Base-by-base conservation (phyloP, 306 rosid species). In the Rosa multiflora region DNA sequence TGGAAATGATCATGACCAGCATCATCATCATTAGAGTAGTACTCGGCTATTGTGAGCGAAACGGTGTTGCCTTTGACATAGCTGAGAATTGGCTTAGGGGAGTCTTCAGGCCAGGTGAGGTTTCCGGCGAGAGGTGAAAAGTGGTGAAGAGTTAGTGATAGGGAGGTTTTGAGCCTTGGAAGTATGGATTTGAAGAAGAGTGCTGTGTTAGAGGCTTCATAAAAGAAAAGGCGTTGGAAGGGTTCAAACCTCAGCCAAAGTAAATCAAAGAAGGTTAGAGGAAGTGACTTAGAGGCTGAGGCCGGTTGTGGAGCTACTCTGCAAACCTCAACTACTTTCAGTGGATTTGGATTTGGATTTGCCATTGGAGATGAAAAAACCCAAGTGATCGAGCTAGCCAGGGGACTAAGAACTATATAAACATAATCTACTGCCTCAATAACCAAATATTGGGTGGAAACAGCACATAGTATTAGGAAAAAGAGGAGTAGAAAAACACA, bases 111-210 rank as follows among this genome's bases (percentile, higher is more conserved):
- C 93, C 93, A 89, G 6, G 70, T 20, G n/a, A 87, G 75, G 2
- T 70, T 85, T 1, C 87, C 87, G 6, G 86, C 86, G 0, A 89
- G 88, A 29, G 88, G 87, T 40, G 78, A 68, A 63, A 83, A 89
- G 77, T 84, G 78, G 10, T 78, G 78, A 78, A 89, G 93, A 39
- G 91, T 67, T 21, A 78, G 87, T 14, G 93, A 87, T 55, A 87
- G 89, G 0, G 89, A 83, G 23, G 79, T 37, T 56, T 82, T 85
- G 75, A 89, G 89, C 47, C 47, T 44, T 44, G 47, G 47, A 44
- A 44, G 47, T 44, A 44, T 44, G 47, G 47, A 44, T 9, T 44
- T 10, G 47, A 44, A 44, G 2, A 44, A 44, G 47, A 44, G 47
- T 44, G 11, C 11, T 44, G 11, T 8, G 47, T 44, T 44, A 44